Conservation (phyloP, 306 rosid species). For the Ochetophila trinervis region DNA sequence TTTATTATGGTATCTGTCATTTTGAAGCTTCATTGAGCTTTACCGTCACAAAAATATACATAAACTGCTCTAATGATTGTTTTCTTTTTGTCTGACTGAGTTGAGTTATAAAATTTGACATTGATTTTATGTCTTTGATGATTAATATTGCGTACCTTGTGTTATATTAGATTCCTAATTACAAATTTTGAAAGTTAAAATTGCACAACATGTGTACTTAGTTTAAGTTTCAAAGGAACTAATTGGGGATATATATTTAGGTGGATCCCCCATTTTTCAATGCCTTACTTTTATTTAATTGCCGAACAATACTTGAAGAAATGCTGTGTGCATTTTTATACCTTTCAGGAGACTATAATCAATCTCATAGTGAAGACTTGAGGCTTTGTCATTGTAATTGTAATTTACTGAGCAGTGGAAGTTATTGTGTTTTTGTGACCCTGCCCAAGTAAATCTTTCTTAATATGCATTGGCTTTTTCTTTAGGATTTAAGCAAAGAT, state of each 20-base stretch:
- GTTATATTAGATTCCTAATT: no score
- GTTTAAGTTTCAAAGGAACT: no score
- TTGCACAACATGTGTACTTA: no score
- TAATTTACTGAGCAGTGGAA: constrained; percentile 7
- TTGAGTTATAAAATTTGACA: neutral
- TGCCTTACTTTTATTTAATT: no score
- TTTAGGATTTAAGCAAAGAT: constrained; percentile 66
- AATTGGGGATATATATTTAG: no score
- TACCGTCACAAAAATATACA: neutral
- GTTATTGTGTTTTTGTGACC: constrained; percentile 6
- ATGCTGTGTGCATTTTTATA: neutral
- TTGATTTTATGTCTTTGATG: neutral
- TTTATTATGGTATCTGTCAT: neutral
- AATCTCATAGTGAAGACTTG: constrained; percentile 1
- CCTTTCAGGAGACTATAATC: constrained; percentile 12
- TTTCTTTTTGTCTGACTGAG: neutral
- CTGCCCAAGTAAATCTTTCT: constrained; percentile 12
- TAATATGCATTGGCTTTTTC: constrained; percentile 17
- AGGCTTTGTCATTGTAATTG: constrained; percentile 9
- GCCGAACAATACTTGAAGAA: neutral
- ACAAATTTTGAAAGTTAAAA: no score
- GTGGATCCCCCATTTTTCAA: no score
- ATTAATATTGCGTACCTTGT: no score
- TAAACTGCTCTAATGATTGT: neutral
- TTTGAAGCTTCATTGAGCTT: neutral